These are phyloP conservation scores for Cyclotella cryptica DNA, from an alignment of 108 stramenopile species.

Conservation along the genomic window DNA sequence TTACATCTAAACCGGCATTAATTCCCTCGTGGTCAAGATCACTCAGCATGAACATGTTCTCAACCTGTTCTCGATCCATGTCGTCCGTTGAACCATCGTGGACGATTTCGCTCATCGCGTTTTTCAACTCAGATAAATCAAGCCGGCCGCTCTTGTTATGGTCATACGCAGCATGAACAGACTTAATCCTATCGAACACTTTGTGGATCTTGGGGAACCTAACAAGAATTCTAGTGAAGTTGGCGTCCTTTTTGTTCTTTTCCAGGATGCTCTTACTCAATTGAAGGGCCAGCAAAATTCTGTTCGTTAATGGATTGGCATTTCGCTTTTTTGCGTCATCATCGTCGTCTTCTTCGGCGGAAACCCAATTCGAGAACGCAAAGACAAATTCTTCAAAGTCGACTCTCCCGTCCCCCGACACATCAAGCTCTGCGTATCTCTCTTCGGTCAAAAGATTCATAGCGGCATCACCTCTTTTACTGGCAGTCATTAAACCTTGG, in stretches of 20 bases:
- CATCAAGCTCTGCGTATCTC: conserved; percentile 49
- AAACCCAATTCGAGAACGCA: conserved; percentile 57
- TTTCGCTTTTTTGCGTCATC: conserved; percentile 27
- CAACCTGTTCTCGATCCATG: conserved; percentile 34
- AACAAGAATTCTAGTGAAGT: conserved; percentile 54
- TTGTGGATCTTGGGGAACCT: conserved; percentile 57
- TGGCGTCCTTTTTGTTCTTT: conserved; percentile 43
- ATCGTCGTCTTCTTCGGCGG: conserved; percentile 41
- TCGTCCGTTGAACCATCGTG: conserved; percentile 19
- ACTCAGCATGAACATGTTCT: conserved; percentile 57
- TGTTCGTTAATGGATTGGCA: conserved; percentile 43
- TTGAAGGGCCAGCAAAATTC: conserved; percentile 49
- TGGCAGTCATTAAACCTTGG: conserved; percentile 48
- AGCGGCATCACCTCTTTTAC: conserved; percentile 53
- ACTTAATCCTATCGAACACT: conserved; percentile 54
- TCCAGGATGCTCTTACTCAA: conserved; percentile 51
- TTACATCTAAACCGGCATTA: conserved; percentile 46
- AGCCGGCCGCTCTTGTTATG: conserved; percentile 33
- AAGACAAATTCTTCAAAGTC: conserved; percentile 55
- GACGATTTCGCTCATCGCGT: conserved; percentile 53
- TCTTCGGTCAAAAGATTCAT: conserved; percentile 47
- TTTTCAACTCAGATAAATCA: conserved; percentile 38
- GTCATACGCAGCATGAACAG: conserved; percentile 41
- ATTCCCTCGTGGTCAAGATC: conserved; percentile 49
- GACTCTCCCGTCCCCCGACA: conserved; percentile 44